A percentile compares a stretch with the other conserved stretches of the same genome.
Evolutionary conservation across 2,329 filamentous ascomycete genomes (phyloP).

Genomic region (Paramyrothecium sp.): DNA sequence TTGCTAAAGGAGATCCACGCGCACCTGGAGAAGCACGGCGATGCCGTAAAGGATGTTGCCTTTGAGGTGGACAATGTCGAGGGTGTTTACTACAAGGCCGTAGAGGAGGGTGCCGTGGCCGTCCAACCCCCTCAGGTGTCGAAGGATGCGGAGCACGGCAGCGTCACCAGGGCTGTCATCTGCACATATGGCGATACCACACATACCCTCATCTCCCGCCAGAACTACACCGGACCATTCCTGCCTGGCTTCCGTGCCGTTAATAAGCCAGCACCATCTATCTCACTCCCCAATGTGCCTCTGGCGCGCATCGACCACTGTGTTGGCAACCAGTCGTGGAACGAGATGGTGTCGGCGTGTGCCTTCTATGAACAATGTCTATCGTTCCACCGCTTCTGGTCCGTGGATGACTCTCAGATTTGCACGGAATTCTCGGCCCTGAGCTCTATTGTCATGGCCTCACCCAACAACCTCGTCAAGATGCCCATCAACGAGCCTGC

Average conservation of each 20-base stretch:
- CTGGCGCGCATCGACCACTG: constrained; percentile 89
- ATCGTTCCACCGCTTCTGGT: constrained; percentile 96
- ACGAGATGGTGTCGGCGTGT: constrained; percentile 72
- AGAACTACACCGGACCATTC: constrained; percentile 71
- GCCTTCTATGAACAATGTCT: constrained; percentile 83
- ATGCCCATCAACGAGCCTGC: constrained; percentile 99
- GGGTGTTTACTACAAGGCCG: constrained; percentile 73
- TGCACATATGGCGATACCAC: constrained; percentile 94
- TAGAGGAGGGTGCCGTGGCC: constrained; percentile 60
- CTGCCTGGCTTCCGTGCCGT: constrained; percentile 75
- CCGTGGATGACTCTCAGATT: constrained; percentile 89
- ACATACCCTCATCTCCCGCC: constrained; percentile 81
- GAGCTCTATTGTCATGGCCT: constrained; percentile 87
- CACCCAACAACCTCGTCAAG: constrained; percentile 81
- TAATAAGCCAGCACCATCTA: constrained; percentile 32
- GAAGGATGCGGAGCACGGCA: constrained; percentile 60
- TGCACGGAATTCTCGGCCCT: constrained; percentile 90
- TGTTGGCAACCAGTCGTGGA: constrained; percentile 95
- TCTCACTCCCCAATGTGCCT: constrained; percentile 59
- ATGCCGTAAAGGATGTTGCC: constrained; percentile 92
- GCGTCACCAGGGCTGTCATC: constrained; percentile 75
- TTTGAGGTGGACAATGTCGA: constrained; percentile 91
- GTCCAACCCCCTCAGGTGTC: constrained; percentile 58
- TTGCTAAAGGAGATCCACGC: constrained; percentile 73
- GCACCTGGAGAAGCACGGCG: constrained; percentile 84